Conservation (phyloP, 2,329 filamentous ascomycete genomes). For the Rhinocladiella similis region DNA sequence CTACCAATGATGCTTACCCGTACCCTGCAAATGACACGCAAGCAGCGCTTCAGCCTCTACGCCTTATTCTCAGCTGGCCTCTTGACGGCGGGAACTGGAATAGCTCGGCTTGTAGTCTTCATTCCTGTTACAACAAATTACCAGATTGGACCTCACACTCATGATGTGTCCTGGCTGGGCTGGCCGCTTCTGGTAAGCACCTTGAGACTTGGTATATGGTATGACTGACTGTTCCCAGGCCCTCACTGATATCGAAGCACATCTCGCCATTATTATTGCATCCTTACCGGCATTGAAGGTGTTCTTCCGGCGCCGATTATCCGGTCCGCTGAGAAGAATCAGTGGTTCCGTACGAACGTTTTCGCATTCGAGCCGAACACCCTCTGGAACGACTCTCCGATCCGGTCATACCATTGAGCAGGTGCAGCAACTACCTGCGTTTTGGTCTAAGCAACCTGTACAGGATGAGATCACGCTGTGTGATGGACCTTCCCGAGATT, state of each 20-base stretch:
- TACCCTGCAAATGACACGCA: conserved; percentile 11
- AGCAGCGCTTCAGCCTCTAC: conserved; percentile 15
- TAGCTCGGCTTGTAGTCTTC: conserved; percentile 11
- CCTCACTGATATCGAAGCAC: conserved; percentile 19
- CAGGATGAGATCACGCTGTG: not conserved
- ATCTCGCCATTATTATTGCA: conserved; percentile 24
- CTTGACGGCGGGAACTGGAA: conserved; percentile 17
- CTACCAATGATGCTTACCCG: conserved; percentile 19
- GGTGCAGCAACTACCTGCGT: not conserved
- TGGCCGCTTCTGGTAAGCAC: conserved; percentile 16
- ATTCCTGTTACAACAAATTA: conserved; percentile 19
- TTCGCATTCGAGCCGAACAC: not conserved
- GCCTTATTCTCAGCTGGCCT: conserved; percentile 21
- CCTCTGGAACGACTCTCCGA: not conserved
- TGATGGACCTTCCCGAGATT: not conserved
- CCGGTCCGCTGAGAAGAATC: not conserved
- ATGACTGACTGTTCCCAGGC: conserved; percentile 3
- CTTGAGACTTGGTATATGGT: not conserved
- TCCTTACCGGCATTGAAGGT: conserved; percentile 19
- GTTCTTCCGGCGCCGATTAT: conserved; percentile 7
- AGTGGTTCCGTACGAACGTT: not conserved
- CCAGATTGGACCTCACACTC: conserved; percentile 10
- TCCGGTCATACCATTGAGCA: not conserved
- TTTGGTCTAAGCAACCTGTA: not conserved
- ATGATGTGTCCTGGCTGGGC: conserved; percentile 21